Evolutionary conservation across 2,329 filamentous ascomycete genomes (phyloP).

Genomic region (Dothidotthia symphoricarpi): DNA sequence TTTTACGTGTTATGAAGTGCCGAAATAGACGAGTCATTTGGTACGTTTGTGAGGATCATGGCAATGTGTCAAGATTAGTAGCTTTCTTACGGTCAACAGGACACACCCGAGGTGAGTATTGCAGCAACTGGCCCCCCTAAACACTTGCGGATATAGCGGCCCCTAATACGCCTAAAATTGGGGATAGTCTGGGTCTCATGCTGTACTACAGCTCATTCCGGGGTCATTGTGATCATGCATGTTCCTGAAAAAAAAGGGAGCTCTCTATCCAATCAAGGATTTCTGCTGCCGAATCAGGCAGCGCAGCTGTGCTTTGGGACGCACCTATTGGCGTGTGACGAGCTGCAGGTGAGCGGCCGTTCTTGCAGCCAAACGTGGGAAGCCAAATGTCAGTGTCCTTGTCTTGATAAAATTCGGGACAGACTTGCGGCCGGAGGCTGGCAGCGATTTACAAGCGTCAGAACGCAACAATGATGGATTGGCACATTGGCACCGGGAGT

Average conservation of each 20-base stretch:
- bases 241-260: conserved; percentile 4
- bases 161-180: conserved; percentile 2
- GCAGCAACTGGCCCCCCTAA: no score
- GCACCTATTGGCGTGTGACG: conserved; percentile 34
- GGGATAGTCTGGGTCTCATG: conserved; percentile 10
- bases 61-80: no score
- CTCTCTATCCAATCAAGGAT: conserved; percentile 22
- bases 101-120: neutral
- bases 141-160: neutral
- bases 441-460: no score
- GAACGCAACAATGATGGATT: no score
- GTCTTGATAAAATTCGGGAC: neutral
- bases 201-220: conserved; percentile 11
- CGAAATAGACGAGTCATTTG: no score
- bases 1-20: no score
- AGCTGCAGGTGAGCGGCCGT: conserved; percentile 26
- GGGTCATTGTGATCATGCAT: conserved; percentile 10
- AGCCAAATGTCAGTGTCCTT: conserved; percentile 15
- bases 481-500: no score
- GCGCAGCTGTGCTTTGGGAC: conserved; percentile 13
- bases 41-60: no score
- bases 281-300: conserved; percentile 16
- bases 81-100: no score
- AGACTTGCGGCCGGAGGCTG: no score
- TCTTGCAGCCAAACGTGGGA: conserved; percentile 23